Conservation (phyloP, 2,329 filamentous ascomycete species). For the Microdochium bolleyi region DNA sequence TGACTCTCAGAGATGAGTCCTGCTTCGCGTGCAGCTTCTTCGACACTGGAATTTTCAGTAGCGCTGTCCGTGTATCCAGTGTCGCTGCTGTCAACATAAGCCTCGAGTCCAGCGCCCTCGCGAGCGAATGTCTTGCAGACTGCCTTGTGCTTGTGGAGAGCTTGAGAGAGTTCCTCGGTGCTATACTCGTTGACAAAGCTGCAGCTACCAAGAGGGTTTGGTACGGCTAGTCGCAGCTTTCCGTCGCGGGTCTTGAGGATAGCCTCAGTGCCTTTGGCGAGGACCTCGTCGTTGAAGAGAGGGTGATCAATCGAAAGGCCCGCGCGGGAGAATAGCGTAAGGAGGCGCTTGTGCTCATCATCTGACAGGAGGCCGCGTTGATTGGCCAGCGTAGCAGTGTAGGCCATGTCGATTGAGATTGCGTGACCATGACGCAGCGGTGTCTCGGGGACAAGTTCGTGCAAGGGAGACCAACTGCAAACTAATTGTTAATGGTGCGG, state of each 20-base stretch:
- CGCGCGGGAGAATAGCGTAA: constrained; percentile 62
- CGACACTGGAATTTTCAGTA: constrained; percentile 29
- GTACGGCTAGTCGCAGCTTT: constrained; percentile 59
- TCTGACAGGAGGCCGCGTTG: constrained; percentile 51
- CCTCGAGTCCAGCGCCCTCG: constrained; percentile 57
- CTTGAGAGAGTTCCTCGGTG: constrained; percentile 51
- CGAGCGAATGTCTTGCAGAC: constrained; percentile 55
- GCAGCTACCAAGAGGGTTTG: constrained; percentile 58
- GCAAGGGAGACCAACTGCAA: constrained; percentile 58
- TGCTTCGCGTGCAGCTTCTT: constrained; percentile 8
- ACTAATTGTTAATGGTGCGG: constrained; percentile 3
- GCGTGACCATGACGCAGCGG: constrained; percentile 66
- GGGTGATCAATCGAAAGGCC: constrained; percentile 66
- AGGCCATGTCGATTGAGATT: constrained; percentile 71
- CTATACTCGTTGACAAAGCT: constrained; percentile 62
- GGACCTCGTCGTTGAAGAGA: constrained; percentile 56
- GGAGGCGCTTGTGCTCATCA: constrained; percentile 51
- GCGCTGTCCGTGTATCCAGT: constrained; percentile 47
- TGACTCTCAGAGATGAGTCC: constrained; percentile 4
- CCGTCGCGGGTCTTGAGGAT: constrained; percentile 67
- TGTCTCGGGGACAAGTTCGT: constrained; percentile 61
- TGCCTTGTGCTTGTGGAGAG: constrained; percentile 55
- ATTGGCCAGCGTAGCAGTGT: constrained; percentile 61
- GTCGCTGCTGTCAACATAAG: constrained; percentile 61
- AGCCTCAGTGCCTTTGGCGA: constrained; percentile 58